These are phyloP conservation scores for Cryptosporidium meleagridis DNA, from an alignment of 169 alveolate genomes.

Conservation along the genomic window DNA sequence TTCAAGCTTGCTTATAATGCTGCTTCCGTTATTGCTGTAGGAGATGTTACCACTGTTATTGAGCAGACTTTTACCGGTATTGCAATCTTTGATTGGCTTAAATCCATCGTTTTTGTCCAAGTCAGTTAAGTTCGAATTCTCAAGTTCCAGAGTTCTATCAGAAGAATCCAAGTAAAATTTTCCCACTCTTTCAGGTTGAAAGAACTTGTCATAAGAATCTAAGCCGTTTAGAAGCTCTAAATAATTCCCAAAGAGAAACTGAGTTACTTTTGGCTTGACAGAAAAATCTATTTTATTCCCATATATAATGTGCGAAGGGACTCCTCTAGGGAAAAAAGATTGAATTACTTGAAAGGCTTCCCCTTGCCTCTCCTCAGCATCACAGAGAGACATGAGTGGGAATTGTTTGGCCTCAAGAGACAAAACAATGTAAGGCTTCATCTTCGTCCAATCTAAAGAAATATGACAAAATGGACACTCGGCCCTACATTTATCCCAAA, in stretches of 20 bases:
- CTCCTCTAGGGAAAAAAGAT: conserved; percentile 68
- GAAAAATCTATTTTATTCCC: conserved; percentile 48
- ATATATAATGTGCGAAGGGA: conserved; percentile 37
- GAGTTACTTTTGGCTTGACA: conserved; percentile 54
- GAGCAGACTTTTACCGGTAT: not conserved
- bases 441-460: conserved; percentile 58
- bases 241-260: conserved; percentile 22
- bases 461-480: conserved; percentile 71
- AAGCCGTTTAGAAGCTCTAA: not conserved
- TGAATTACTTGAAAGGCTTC: conserved; percentile 57
- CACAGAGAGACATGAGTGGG: conserved; percentile 53
- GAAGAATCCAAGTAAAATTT: not conserved
- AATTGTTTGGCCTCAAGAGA: conserved; percentile 56
- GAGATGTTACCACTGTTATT: not conserved
- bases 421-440: conserved; percentile 60
- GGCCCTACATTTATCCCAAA: conserved; percentile 69
- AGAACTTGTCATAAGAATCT: conserved; percentile 9
- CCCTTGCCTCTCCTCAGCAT: conserved; percentile 36
- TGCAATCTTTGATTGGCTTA: not conserved
- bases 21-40: not conserved
- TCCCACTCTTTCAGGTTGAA: not conserved
- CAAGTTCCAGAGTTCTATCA: not conserved
- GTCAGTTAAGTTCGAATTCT: not conserved
- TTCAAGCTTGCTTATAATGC: not conserved
- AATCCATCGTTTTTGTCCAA: not conserved